Percentiles rank a stretch among this genome's conserved stretches.
These are phyloP conservation scores for Thermoascus crustaceus DNA, from an alignment of 2,329 filamentous ascomycete genomes.

Conservation along the genomic window DNA sequence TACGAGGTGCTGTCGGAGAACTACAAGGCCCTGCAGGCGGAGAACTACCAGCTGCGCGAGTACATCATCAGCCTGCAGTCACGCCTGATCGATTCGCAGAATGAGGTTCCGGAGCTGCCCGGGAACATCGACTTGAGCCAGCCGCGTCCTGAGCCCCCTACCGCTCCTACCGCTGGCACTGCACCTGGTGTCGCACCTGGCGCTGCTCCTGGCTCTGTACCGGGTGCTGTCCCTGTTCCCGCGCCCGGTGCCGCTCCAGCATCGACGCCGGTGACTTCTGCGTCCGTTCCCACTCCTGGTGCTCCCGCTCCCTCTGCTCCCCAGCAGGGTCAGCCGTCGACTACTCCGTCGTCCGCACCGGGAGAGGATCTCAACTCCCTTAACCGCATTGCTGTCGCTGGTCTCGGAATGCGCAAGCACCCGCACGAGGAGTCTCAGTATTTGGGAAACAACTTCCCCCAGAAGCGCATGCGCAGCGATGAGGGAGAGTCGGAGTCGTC, in stretches of 20 bases:
- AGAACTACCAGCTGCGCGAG: conserved; percentile 85
- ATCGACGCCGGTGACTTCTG: too few species aligned
- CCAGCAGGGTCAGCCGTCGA: conserved; percentile 9
- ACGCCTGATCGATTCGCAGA: conserved; percentile 71
- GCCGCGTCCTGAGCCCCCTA: conserved; percentile 35
- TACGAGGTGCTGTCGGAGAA: conserved; percentile 65
- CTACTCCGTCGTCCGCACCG: conserved; percentile 8
- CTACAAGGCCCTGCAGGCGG: conserved; percentile 71
- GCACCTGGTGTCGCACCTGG: too few species aligned
- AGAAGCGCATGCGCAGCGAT: conserved; percentile 24
- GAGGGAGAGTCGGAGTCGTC: conserved; percentile 19
- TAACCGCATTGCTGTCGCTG: conserved; percentile 37
- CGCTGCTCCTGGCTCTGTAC: too few species aligned
- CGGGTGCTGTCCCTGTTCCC: too few species aligned
- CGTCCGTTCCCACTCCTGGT: too few species aligned
- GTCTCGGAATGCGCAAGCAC: conserved; percentile 36
- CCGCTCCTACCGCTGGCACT: conserved; percentile 13
- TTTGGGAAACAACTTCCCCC: conserved; percentile 23
- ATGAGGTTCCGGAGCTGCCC: conserved; percentile 77
- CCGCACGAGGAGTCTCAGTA: conserved; percentile 31
- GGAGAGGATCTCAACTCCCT: conserved; percentile 34
- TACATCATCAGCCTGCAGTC: conserved; percentile 89
- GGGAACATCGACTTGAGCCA: conserved; percentile 64
- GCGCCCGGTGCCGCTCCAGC: conserved; percentile 8
- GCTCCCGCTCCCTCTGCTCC: conserved; percentile 6